Percentiles rank a stretch among this genome's conserved stretches.
Conservation (phyloP, 257 asterid species). For the Solanum clarkiae region DNA sequence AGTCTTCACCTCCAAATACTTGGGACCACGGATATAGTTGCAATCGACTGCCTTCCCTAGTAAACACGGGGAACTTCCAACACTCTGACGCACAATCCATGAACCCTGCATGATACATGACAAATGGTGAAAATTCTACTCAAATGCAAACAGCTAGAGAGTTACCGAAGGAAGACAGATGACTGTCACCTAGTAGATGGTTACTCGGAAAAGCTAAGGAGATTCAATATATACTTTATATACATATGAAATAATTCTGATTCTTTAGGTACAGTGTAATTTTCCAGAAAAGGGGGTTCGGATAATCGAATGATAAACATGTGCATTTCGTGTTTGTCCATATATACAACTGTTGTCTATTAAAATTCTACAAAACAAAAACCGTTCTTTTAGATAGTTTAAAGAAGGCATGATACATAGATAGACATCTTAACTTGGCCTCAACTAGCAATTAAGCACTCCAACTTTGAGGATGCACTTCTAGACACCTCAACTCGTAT, state of each 20-base stretch:
- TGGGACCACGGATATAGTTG: conserved; percentile 80
- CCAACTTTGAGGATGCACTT: neutral
- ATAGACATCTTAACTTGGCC: too few species aligned
- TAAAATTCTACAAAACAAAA: neutral
- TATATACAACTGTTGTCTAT: neutral
- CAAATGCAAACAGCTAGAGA: neutral
- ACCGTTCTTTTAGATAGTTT: neutral
- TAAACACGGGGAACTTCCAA: conserved; percentile 97
- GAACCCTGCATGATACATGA: conserved; percentile 51
- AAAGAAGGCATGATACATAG: neutral
- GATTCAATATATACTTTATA: neutral
- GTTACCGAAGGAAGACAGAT: neutral
- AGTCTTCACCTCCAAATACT: conserved; percentile 63
- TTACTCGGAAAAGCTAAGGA: neutral
- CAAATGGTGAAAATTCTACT: neutral
- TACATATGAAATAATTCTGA: neutral
- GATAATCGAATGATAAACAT: neutral
- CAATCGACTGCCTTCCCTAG: conserved; percentile 97
- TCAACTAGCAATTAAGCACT: neutral
- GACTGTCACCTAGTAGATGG: neutral
- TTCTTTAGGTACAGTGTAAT: neutral
- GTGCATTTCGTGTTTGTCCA: neutral
- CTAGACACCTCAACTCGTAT: neutral
- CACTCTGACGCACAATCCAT: conserved; percentile 99
- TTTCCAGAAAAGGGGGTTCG: neutral